Base-by-base conservation (phyloP, 176 grass and related monocot species). In the Rhipidocladum racemiflorum region DNA sequence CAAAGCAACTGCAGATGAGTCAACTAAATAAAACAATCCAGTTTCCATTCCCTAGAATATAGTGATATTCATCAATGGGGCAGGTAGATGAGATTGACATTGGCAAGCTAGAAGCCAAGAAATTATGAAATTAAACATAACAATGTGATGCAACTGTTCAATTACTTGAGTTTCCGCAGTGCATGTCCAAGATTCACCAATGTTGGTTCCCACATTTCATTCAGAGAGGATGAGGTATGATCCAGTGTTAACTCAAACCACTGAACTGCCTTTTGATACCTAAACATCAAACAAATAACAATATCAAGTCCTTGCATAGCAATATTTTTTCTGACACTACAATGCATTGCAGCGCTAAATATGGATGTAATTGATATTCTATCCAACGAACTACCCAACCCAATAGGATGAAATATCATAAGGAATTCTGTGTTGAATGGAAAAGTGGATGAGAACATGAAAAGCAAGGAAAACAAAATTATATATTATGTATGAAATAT, bases 161-260 rank as follows among this genome's bases (percentile, higher is more conserved):
- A 49, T 77, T 98, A 95, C 96, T 93, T 95, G 53, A 99, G 86
- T 80, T 98, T 99, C 38, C 92, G 84, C 54, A 91, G 79, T 39
- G 88, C 83, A 83, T 99, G 92, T 36, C 88, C 96, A 73, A 99
- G 89, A 89, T 99, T 99, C 79, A 99, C 96, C 83, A 99, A 88
- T 84, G 96, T 99, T 82, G 96, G 89, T 77, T 99, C 96, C 96
- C 91, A 99, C 87, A 95, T 92, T 75, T 99, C 96, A 75, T 87
- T 93, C 62, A 90, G 24, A 64, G 92, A 91, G 65, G 89, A 91
- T 83, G 96, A 77, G 51, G 88, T 74, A 88, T 79, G 74, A 61
- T 88, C 87, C 30, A 98, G 60, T 73, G 96, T 87, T 59, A 93
- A 84, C 72, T 98, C 92, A 90, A 98, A 92, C 74, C 89, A 98